Evolutionary conservation across 441 rosid species (phyloP), one percentile per base, ranked within the genome.

Genomic region (Erodium trifolium): DNA sequence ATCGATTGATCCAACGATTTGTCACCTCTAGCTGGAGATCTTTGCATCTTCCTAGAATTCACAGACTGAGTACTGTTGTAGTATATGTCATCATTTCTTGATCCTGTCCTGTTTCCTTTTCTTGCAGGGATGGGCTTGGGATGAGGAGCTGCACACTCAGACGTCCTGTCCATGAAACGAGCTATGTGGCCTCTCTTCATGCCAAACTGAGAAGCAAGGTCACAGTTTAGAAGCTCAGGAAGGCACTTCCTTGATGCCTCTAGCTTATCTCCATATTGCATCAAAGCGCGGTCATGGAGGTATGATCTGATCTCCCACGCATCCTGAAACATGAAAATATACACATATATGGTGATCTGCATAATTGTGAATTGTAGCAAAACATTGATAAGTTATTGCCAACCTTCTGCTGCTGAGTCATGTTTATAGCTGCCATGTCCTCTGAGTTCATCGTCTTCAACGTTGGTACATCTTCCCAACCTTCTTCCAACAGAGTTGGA

Each of bases 381-480:
- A 41, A 41, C 45, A 41, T 41, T 41, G 45, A 8, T 41, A 41
- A 37, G 45, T 41, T 7, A 41, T 37, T 4, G 3, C 41, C 4
- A 51, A 51, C 59, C 87, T 84, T 86, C 68, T 88, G 84, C 43
- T 67, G 76, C 13, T 66, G 91, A 77, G 86, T 80, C 92, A 88
- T 76, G 78, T 71, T 77, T 17, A 87, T 71, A 64, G 82, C 79
- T 41, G 76, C 85, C 88, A 81, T 83, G 63, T 83, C 93, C 23
- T 83, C 88, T 8, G 83, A 34, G 67, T 76, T 84, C 90, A 87
- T 84, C 62, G 85, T 78, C 86, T 87, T 88, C 71, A 87, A 77
- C 55, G 95, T 85, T 35, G 89, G 90, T 0, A 89, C 88, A 60
- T 89, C 92, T 71, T 85, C 95, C 89, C 95, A 89, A 2, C 92